phyloP scores from a whole-genome alignment of 1,139 yeast species.

The Suhomyces coccinellae region DNA sequence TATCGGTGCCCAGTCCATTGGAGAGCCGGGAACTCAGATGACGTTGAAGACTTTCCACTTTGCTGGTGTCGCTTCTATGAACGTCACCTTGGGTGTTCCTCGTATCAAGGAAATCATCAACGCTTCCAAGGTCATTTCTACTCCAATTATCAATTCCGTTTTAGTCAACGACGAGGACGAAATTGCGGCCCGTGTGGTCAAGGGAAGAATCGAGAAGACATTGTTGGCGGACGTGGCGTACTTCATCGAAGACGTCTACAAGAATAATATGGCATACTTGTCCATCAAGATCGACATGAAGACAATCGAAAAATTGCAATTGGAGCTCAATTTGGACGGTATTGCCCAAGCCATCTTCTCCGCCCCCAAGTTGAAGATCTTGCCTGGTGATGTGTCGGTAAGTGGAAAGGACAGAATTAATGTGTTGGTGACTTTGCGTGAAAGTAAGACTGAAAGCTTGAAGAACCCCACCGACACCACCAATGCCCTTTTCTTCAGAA shows the following conservation, averaged over 20 bases:
- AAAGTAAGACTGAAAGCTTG: constrained; percentile 45
- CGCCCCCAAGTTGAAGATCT: constrained; percentile 89
- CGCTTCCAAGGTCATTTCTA: constrained; percentile 92
- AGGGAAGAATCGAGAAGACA: constrained; percentile 96
- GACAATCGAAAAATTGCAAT: constrained; percentile 85
- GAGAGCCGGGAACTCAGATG: constrained; percentile 99
- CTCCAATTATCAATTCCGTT: constrained; percentile 95
- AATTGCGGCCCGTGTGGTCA: constrained; percentile 97
- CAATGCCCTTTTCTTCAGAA: constrained; percentile 75
- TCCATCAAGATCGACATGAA: constrained; percentile 79
- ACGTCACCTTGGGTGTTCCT: constrained; percentile 97
- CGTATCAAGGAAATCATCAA: constrained; percentile 98
- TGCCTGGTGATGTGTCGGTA: constrained; percentile 69
- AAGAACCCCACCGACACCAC: constrained; percentile 47
- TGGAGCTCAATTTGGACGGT: constrained; percentile 83
- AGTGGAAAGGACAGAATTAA: constrained; percentile 69
- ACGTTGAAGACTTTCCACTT: constrained; percentile 98
- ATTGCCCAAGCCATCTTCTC: constrained; percentile 78
- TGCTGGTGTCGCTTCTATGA: constrained; percentile 99
- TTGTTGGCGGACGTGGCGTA: constrained; percentile 80
- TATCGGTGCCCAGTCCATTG: constrained; percentile 97
- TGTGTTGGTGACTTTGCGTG: constrained; percentile 66
- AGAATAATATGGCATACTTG: constrained; percentile 73
- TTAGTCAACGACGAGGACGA: constrained; percentile 92
- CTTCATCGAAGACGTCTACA: constrained; percentile 92